Evolutionary conservation across 2,329 filamentous ascomycete species (phyloP).

Genomic region (Arthrobotrys entomopaga): DNA sequence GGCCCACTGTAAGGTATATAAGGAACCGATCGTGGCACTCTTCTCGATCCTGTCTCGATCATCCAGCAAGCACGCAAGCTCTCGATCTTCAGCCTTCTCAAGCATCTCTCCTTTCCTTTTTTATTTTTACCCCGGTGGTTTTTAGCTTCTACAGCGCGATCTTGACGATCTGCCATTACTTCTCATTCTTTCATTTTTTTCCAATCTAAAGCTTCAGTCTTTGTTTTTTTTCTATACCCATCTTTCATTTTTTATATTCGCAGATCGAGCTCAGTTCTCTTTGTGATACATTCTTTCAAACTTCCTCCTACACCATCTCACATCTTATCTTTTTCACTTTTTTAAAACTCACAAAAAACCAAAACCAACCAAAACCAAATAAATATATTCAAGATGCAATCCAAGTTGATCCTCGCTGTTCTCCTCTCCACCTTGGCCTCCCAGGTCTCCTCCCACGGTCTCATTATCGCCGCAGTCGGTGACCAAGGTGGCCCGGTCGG

Average conservation of each 20-base stretch:
- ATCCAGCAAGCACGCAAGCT: slow-evolving; percentile 54
- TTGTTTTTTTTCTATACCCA: neutral
- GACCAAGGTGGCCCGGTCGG: slow-evolving; percentile 32
- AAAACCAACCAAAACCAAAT: neutral
- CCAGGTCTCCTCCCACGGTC: slow-evolving; percentile 20
- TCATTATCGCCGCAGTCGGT: slow-evolving; percentile 37
- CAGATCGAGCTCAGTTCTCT: slow-evolving; percentile 16
- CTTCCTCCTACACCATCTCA: neutral
- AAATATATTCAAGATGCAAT: slow-evolving; percentile 33
- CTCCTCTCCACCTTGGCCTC: slow-evolving; percentile 18
- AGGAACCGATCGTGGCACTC: slow-evolving; percentile 11
- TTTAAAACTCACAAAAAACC: neutral
- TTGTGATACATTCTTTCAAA: slow-evolving; percentile 12
- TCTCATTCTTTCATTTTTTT: slow-evolving; percentile 6
- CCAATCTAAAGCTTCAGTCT: neutral
- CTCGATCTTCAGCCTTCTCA: slow-evolving; percentile 48
- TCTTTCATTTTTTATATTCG: neutral
- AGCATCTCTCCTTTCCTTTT: slow-evolving; percentile 34
- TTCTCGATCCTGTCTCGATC: slow-evolving; percentile 24
- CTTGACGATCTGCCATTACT: slow-evolving; percentile 27
- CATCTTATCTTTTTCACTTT: slow-evolving; percentile 4
- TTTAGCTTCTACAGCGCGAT: slow-evolving; percentile 15
- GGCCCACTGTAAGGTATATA: slow-evolving; percentile 20
- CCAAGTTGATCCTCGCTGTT: slow-evolving; percentile 31
- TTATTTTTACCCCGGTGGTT: slow-evolving; percentile 32